phyloP scores from a whole-genome alignment of 148 eudicot species.

The Dianthus caryophyllus region DNA sequence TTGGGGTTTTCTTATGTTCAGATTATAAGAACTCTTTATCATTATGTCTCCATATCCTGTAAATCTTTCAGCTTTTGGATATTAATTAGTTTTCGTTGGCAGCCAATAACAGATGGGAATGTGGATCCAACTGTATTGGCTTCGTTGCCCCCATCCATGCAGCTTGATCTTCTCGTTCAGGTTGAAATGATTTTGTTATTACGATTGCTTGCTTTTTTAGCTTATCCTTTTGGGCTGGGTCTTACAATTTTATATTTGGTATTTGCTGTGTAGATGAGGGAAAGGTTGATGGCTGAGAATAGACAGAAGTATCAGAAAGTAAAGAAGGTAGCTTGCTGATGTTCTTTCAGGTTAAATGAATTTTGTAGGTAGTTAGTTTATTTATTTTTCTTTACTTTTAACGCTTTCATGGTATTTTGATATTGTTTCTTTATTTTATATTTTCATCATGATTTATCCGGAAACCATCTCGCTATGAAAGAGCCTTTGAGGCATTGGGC shows the following conservation, averaged over 20 bases:
- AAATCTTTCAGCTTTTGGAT: not conserved
- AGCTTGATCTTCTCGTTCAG: constrained; percentile 98
- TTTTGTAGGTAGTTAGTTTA: not conserved
- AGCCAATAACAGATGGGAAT: constrained; percentile 76
- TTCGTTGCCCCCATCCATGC: constrained; percentile 98
- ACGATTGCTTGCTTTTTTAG: not conserved
- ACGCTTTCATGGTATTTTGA: not conserved
- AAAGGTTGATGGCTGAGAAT: constrained; percentile 96
- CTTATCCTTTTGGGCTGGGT: not conserved
- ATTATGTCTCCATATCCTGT: too few relatives aligned
- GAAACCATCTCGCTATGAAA: too few relatives aligned
- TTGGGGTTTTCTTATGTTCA: too few relatives aligned
- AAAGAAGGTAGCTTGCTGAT: constrained; percentile 56
- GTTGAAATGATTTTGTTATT: constrained; percentile 23
- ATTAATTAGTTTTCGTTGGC: constrained; percentile 23
- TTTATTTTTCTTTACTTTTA: not conserved
- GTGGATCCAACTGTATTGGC: constrained; percentile 93
- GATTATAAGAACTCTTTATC: too few relatives aligned
- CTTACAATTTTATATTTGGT: constrained; percentile 1
- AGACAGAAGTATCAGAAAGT: constrained; percentile 94
- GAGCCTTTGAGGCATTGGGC: too few relatives aligned
- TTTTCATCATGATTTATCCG: too few relatives aligned
- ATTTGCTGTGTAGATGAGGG: constrained; percentile 79
- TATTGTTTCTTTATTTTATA: not conserved
- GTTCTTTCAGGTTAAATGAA: not conserved